Conservation (phyloP, 2,329 filamentous ascomycete species). For the Nannizzia gypsea region DNA sequence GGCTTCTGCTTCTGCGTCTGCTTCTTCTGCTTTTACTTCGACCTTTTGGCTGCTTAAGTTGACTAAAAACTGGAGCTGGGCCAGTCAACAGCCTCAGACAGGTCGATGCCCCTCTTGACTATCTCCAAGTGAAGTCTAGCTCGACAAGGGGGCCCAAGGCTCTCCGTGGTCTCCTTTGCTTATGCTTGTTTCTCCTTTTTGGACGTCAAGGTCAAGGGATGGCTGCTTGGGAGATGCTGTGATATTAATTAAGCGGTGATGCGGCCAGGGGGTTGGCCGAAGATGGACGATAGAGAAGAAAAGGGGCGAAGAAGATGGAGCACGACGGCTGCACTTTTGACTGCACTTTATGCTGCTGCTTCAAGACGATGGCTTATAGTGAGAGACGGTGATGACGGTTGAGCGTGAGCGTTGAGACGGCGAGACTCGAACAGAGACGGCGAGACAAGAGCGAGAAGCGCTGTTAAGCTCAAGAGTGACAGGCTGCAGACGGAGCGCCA, state of each 20-base stretch:
- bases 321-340: neutral
- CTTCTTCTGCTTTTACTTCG: too few species aligned
- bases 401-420: neutral
- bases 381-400: neutral
- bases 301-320: neutral
- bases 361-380: neutral
- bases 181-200: too few species aligned
- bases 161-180: neutral
- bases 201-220: too few species aligned
- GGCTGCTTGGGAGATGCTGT: too few species aligned
- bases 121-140: neutral
- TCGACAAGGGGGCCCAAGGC: neutral
- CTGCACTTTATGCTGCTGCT: too few species aligned
- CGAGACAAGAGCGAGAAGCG: neutral
- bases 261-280: too few species aligned
- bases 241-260: too few species aligned
- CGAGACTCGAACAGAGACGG: neutral
- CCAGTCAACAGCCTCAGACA: neutral
- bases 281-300: too few species aligned
- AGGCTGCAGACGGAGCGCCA: neutral
- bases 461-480: slow-evolving; percentile 1
- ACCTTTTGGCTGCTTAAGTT: neutral
- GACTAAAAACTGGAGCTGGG: neutral
- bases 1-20: too few species aligned
- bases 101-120: neutral